Evolutionary conservation across 352 stramenopile species (phyloP).

Genomic region (Globisporangium canariense): DNA sequence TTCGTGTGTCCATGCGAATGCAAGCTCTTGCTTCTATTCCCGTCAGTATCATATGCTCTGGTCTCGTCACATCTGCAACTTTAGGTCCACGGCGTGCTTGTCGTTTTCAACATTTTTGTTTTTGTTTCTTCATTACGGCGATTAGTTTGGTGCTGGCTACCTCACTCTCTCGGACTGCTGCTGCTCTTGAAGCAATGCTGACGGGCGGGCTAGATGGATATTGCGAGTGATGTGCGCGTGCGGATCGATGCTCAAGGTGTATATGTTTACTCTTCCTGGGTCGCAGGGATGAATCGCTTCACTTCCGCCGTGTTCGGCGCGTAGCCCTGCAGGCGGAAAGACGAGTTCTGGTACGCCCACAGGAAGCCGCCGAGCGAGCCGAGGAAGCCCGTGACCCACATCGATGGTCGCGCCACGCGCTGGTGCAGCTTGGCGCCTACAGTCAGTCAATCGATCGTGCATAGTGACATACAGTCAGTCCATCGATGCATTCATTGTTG

Average conservation of each 20-base stretch:
- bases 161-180: background rate
- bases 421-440: slow-evolving; percentile 61
- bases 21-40: background rate
- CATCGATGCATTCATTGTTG: background rate
- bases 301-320: slow-evolving; percentile 58
- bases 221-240: background rate
- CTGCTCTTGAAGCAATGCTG: background rate
- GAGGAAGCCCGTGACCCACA: slow-evolving; percentile 71
- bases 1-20: background rate
- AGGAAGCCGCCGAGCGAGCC: slow-evolving; percentile 74
- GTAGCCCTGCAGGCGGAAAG: slow-evolving; percentile 76
- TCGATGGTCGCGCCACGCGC: slow-evolving; percentile 58
- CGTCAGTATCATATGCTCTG: background rate
- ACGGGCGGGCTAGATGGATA: background rate
- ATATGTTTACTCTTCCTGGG: slow-evolving; percentile 12
- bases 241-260: slow-evolving; percentile 1
- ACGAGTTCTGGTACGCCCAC: slow-evolving; percentile 82
- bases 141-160: background rate
- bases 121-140: slow-evolving; percentile 5
- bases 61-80: background rate
- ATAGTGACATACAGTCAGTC: background rate
- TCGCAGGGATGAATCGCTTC: slow-evolving; percentile 48
- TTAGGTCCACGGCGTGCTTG: background rate
- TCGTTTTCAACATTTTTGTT: background rate
- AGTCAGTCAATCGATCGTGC: background rate